These are phyloP conservation scores for Trypanosoma brucei DNA, from an alignment of 208 protist species.

Conservation along the genomic window DNA sequence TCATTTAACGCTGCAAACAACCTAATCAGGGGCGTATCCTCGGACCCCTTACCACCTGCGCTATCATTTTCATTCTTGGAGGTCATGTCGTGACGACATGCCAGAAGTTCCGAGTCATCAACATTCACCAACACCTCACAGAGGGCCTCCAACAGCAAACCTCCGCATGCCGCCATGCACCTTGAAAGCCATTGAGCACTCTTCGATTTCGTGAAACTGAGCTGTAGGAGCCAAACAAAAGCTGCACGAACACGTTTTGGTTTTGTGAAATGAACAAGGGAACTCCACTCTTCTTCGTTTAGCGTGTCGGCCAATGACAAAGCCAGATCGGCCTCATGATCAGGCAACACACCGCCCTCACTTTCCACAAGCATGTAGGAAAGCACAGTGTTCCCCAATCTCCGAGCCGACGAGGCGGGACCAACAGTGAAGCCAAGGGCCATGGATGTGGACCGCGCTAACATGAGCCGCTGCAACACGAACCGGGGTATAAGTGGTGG, in stretches of 20 bases:
- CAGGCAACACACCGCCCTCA: constrained; percentile 12
- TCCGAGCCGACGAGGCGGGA: constrained; percentile 25
- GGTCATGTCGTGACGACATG: background rate
- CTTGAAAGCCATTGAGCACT: constrained; percentile 35
- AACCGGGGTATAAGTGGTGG: constrained; percentile 27
- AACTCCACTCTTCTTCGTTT: constrained; percentile 53
- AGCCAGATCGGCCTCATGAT: constrained; percentile 9
- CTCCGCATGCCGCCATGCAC: constrained; percentile 38
- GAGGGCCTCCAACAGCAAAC: constrained; percentile 54
- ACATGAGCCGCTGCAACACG: constrained; percentile 35
- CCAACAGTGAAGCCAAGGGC: constrained; percentile 32
- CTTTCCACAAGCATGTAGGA: constrained; percentile 12
- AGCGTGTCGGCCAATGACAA: constrained; percentile 42
- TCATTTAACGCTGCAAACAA: constrained; percentile 12
- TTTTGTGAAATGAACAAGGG: constrained; percentile 44
- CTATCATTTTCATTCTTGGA: background rate
- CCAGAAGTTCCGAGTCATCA: constrained; percentile 19
- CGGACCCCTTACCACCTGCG: constrained; percentile 6
- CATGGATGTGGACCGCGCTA: constrained; percentile 44
- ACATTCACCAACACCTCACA: constrained; percentile 49
- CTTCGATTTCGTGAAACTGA: constrained; percentile 16
- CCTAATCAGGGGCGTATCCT: constrained; percentile 9
- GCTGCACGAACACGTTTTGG: constrained; percentile 35
- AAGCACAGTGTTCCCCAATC: constrained; percentile 44
- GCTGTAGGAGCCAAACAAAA: constrained; percentile 45